phyloP scores from a whole-genome alignment of 2,329 filamentous ascomycete species.

The Fusarium continuum region DNA sequence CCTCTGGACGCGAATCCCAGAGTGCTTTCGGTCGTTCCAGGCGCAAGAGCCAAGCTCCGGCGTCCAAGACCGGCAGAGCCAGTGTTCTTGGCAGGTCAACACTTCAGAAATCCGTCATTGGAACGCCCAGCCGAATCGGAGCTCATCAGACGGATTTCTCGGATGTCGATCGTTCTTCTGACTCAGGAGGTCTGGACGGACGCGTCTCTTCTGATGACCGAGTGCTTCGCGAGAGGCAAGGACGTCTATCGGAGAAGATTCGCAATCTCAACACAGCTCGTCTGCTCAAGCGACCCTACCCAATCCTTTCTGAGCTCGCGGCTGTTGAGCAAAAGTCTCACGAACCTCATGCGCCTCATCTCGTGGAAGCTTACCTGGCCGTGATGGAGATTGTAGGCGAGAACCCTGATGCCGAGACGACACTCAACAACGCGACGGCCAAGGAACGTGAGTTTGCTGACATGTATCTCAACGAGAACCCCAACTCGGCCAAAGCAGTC shows the following conservation, averaged over 20 bases:
- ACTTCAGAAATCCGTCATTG: constrained; percentile 87
- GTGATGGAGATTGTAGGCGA: constrained; percentile 83
- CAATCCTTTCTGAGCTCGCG: constrained; percentile 79
- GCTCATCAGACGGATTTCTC: constrained; percentile 72
- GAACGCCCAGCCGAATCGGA: constrained; percentile 75
- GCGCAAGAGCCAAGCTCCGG: constrained; percentile 61
- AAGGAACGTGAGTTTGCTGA: constrained; percentile 79
- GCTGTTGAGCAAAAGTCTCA: constrained; percentile 75
- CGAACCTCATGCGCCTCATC: constrained; percentile 75
- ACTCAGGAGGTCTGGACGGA: constrained; percentile 55
- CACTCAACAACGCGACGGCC: constrained; percentile 70
- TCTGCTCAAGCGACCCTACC: constrained; percentile 71
- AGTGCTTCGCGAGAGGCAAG: constrained; percentile 84
- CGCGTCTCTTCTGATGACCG: constrained; percentile 71
- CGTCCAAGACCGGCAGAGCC: constrained; percentile 59
- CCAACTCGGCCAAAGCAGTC: constrained; percentile 70
- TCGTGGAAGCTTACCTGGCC: constrained; percentile 84
- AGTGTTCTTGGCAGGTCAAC: constrained; percentile 66
- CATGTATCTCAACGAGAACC: constrained; percentile 79
- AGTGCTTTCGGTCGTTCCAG: constrained; percentile 69
- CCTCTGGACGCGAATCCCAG: constrained; percentile 57
- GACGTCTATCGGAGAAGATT: constrained; percentile 80
- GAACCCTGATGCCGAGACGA: constrained; percentile 65
- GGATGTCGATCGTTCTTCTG: constrained; percentile 70
- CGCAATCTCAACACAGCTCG: constrained; percentile 80